Base-by-base conservation (phyloP, 257 asterid species). In the Cynanchum wilfordii region DNA sequence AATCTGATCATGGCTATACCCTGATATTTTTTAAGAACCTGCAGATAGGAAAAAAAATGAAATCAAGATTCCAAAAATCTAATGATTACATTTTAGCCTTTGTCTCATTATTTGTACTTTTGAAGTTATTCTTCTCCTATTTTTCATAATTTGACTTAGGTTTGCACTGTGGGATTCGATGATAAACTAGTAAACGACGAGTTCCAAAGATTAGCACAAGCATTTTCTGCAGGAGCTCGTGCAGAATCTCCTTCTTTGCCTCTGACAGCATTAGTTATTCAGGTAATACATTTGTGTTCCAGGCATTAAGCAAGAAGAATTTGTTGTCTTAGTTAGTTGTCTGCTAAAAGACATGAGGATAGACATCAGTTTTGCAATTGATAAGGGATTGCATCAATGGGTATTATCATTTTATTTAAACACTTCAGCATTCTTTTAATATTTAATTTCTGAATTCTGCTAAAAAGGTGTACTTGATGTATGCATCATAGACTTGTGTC, bases 181-280 rank as follows among this genome's bases (percentile, higher is more conserved):
- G 92, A 85, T 75, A 89, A 47, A 77, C 72, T 71, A 73, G 84
- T 87, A 33, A 86, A 86, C 80, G 82, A 63, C 77, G 98, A 95
- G 84, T 77, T 92, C 69, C 83, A 86, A 71, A 82, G 78, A 63
- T 75, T 95, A 83, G 93, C 89, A 76, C 89, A 86, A 87, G 88
- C 90, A 20, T 95, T 95, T 81, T 77, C 81, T 72, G 78, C 51
- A 44, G 92, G 90, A 68, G 89, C 92, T 77, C 62, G 84, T 70
- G 75, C 73, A 38, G 91, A 80, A 75, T 84, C 87, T 82, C 88
- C 89, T 45, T 75, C 82, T 49, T 83, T 95, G 84, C 98, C 98
- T 79, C 74, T 90, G 72, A 85, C 98, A 30, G 77, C 88, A 77
- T 78, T 95, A 67, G 97, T 90, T 27, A 81, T 95, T 79, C 99